Percentiles rank a stretch among this genome's conserved stretches.
Evolutionary conservation across 768 basidiomycete species (phyloP).

Genomic region (Mycena chlorophos): DNA sequence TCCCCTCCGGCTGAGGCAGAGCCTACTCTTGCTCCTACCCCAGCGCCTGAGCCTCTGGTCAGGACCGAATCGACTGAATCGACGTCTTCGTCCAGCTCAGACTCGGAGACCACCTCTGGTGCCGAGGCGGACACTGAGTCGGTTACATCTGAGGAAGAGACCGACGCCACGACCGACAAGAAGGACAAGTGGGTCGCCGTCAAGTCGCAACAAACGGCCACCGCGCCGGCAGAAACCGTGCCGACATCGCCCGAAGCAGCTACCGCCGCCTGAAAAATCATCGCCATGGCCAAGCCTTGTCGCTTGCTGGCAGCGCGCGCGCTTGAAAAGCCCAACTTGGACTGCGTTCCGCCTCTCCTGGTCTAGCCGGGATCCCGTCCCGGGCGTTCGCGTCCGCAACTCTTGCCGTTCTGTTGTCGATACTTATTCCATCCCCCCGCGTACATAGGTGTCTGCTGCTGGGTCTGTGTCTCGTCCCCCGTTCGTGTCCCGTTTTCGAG

Average conservation of each 20-base stretch:
- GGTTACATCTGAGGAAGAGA: slow-evolving; percentile 71
- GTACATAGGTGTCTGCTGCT: not conserved
- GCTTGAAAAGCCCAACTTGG: not conserved
- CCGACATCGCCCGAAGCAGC: not conserved
- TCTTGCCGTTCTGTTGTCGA: slow-evolving; percentile 2
- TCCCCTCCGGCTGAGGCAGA: slow-evolving; percentile 19
- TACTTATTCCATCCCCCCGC: no score
- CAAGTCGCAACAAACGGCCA: slow-evolving; percentile 45
- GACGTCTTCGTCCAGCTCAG: slow-evolving; percentile 45
- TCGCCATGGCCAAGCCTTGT: not conserved
- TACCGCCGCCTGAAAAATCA: not conserved
- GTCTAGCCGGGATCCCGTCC: slow-evolving; percentile 1
- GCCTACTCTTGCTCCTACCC: slow-evolving; percentile 25
- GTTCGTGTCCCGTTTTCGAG: slow-evolving; percentile 19
- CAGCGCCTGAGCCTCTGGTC: slow-evolving; percentile 17
- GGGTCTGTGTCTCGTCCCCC: slow-evolving; percentile 8
- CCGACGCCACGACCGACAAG: slow-evolving; percentile 32
- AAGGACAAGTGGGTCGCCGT: slow-evolving; percentile 77
- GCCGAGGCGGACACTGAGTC: slow-evolving; percentile 76
- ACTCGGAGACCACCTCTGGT: slow-evolving; percentile 59
- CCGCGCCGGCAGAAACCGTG: slow-evolving; percentile 9
- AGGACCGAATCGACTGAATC: not conserved
- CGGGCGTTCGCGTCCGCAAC: slow-evolving; percentile 1
- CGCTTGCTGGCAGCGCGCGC: not conserved
- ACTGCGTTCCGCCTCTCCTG: not conserved